Percentiles rank a stretch among this genome's conserved stretches.
These are phyloP conservation scores for Apiospora arundinis DNA, from an alignment of 2,329 filamentous ascomycete species.

Conservation along the genomic window DNA sequence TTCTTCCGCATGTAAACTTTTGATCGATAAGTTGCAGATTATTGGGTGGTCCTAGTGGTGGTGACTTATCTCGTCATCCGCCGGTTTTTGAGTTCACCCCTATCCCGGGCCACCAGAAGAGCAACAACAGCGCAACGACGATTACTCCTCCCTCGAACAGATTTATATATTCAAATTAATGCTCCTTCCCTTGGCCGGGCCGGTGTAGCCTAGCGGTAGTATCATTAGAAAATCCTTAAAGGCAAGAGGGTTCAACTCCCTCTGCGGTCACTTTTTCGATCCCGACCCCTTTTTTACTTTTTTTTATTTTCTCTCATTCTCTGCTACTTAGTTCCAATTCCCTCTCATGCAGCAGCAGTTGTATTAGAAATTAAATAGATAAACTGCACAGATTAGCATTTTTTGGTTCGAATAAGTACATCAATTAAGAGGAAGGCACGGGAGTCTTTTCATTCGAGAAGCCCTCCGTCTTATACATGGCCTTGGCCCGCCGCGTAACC, in stretches of 20 bases:
- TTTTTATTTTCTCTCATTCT: neutral
- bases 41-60: too few species aligned
- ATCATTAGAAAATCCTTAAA: neutral
- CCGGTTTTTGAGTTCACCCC: neutral
- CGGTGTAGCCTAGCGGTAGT: neutral
- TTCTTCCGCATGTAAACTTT: too few species aligned
- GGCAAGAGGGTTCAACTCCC: neutral
- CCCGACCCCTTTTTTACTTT: neutral
- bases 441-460: neutral
- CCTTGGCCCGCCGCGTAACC: conserved; percentile 32
- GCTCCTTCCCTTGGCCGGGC: neutral
- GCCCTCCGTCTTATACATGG: conserved; percentile 18
- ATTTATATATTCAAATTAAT: neutral
- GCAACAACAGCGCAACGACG: neutral
- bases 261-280: neutral
- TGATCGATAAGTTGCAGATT: too few species aligned
- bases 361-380: too few species aligned
- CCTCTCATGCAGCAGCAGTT: neutral
- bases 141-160: neutral
- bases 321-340: neutral
- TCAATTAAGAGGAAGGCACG: neutral
- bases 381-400: too few species aligned
- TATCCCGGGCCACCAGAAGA: neutral
- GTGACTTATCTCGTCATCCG: neutral
- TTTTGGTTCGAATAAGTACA: neutral